A percentile compares a stretch with the other conserved stretches of the same genome.
Evolutionary conservation across 257 asterid species (phyloP).

Genomic region (Primulina tabacum): DNA sequence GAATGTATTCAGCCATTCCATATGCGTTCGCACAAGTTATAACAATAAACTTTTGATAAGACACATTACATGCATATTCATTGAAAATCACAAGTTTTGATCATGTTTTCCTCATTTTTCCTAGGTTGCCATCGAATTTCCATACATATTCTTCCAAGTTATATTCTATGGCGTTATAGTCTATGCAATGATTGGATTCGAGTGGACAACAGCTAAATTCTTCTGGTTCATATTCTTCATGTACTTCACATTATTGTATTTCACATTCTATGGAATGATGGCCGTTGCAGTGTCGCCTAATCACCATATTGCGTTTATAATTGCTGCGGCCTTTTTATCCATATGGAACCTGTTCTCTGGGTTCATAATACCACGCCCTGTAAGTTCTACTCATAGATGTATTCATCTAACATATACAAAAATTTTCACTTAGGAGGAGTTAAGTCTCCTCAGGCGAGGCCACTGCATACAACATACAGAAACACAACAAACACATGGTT

Average conservation of each 20-base stretch:
- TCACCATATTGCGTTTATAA: conserved; percentile 39
- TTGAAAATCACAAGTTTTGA: neutral
- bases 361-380: conserved; percentile 44
- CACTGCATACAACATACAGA: neutral
- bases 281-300: conserved; percentile 46
- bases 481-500: neutral
- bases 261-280: conserved; percentile 64
- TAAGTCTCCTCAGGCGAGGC: too few relatives aligned
- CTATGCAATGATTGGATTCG: conserved; percentile 48
- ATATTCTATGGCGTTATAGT: conserved; percentile 31
- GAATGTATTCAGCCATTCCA: conserved; percentile 60
- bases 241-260: conserved; percentile 40
- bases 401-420: neutral
- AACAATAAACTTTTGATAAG: neutral
- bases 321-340: conserved; percentile 25
- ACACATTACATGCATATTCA: neutral
- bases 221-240: conserved; percentile 44
- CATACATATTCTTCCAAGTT: conserved; percentile 44
- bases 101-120: neutral
- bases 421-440: too few relatives aligned
- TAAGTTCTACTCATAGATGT: conserved; percentile 27
- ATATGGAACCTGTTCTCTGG: conserved; percentile 56
- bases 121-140: conserved; percentile 50
- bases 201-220: conserved; percentile 45
- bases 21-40: conserved; percentile 49